Evolutionary conservation across 305 asterid genomes (phyloP).

Genomic region (Striga hermonthica): DNA sequence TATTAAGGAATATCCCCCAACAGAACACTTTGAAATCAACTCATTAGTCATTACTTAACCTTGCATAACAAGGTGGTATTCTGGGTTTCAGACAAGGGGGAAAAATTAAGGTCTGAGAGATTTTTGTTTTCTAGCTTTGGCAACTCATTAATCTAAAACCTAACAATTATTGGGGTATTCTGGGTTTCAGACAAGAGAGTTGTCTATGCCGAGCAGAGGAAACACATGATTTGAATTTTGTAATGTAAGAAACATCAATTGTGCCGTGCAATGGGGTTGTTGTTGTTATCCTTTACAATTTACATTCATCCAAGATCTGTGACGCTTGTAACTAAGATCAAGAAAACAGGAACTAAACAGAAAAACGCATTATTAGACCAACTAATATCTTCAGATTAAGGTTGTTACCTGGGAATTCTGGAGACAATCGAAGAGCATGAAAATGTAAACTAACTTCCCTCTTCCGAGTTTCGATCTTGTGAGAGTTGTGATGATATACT

Average conservation of each 20-base stretch:
- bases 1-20: not conserved
- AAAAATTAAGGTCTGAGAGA: too few relatives aligned
- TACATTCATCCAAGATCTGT: not conserved
- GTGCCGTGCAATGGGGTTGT: slow-evolving; percentile 5
- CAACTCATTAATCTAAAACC: not conserved
- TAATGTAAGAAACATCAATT: not conserved
- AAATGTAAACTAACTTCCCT: slow-evolving; percentile 1
- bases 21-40: not conserved
- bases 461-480: not conserved
- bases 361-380: not conserved
- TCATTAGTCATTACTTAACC: not conserved
- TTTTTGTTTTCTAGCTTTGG: not conserved
- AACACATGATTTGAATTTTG: not conserved
- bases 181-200: not conserved
- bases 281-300: not conserved
- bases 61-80: too few relatives aligned
- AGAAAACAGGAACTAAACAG: not conserved
- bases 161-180: not conserved
- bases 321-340: slow-evolving; percentile 12
- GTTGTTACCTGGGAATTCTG: slow-evolving; percentile 32
- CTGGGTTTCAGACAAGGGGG: too few relatives aligned
- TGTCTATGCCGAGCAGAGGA: not conserved
- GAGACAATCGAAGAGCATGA: slow-evolving; percentile 37
- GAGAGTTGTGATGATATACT: not conserved
- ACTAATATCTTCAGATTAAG: not conserved